Evolutionary conservation across 2,329 filamentous ascomycete species (phyloP).

Genomic region (Eutypella sp.): DNA sequence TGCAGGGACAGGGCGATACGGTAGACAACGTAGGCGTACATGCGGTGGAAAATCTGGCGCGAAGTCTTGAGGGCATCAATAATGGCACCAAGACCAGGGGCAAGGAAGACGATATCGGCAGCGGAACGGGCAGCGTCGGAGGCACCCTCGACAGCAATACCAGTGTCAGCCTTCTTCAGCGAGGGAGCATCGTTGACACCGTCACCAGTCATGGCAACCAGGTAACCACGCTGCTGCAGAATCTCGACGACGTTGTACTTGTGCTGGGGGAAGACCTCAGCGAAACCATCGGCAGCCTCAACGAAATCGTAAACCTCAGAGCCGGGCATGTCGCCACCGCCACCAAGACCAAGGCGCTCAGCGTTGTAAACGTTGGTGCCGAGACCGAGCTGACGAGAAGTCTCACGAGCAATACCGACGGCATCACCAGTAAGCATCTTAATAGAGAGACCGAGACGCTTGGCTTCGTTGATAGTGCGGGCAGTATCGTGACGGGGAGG

Average conservation of each 20-base stretch:
- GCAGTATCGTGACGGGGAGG: constrained; percentile 87
- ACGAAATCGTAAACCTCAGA: constrained; percentile 95
- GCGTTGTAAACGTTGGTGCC: constrained; percentile 93
- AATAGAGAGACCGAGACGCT: constrained; percentile 80
- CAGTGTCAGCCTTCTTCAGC: constrained; percentile 91
- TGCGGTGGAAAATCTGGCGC: constrained; percentile 92
- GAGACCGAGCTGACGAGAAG: constrained; percentile 83
- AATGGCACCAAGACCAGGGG: constrained; percentile 84
- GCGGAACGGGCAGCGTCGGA: constrained; percentile 88
- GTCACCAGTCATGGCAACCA: constrained; percentile 94
- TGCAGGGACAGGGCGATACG: constrained; percentile 90
- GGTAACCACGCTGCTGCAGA: constrained; percentile 85
- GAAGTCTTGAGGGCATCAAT: constrained; percentile 91
- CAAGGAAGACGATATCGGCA: constrained; percentile 90
- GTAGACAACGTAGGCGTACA: constrained; percentile 95
- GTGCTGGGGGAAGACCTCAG: constrained; percentile 91
- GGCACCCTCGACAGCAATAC: constrained; percentile 89
- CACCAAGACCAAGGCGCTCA: constrained; percentile 84
- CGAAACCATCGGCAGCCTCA: constrained; percentile 90
- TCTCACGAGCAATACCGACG: constrained; percentile 88
- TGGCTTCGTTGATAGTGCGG: constrained; percentile 85
- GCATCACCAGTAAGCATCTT: constrained; percentile 97
- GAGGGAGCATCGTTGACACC: constrained; percentile 93
- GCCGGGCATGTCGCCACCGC: constrained; percentile 86
- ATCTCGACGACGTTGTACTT: constrained; percentile 95